Conservation (phyloP, 345 rosid genomes). For the Gossypium mustelinum region DNA sequence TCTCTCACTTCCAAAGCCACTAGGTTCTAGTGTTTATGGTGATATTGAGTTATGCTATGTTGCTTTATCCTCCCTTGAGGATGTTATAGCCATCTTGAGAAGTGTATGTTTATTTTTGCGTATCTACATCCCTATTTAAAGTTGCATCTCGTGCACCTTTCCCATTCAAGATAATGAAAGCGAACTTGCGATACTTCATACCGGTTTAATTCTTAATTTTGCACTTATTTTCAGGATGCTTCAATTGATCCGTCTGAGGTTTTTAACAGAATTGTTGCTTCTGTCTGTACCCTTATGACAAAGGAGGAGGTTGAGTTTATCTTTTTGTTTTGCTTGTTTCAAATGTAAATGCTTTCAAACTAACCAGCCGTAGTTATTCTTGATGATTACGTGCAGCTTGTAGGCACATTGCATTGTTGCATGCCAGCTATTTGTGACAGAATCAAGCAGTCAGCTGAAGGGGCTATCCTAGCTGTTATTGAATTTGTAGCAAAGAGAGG, state of each 20-base stretch:
- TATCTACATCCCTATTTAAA: neutral
- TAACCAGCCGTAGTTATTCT: slow-evolving; percentile 14
- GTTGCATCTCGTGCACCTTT: neutral
- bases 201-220: neutral
- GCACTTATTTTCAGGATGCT: slow-evolving; percentile 64
- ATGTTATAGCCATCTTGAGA: slow-evolving; percentile 87
- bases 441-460: slow-evolving; percentile 87
- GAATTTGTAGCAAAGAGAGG: slow-evolving; percentile 83
- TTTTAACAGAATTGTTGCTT: slow-evolving; percentile 86
- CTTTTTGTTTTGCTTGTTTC: slow-evolving; percentile 6
- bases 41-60: slow-evolving; percentile 67
- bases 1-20: slow-evolving; percentile 83
- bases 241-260: slow-evolving; percentile 97
- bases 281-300: slow-evolving; percentile 61
- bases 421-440: slow-evolving; percentile 76
- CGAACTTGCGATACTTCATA: neutral
- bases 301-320: slow-evolving; percentile 65
- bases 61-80: slow-evolving; percentile 89
- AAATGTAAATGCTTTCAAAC: slow-evolving; percentile 8
- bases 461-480: slow-evolving; percentile 85
- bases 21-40: slow-evolving; percentile 36
- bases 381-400: slow-evolving; percentile 59
- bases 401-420: slow-evolving; percentile 65
- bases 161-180: neutral
- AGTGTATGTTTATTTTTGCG: slow-evolving; percentile 45